Percentiles rank a stretch among this genome's conserved stretches.
These are phyloP conservation scores for Geosmithia morbida DNA, from an alignment of 2,329 filamentous ascomycete species.

Conservation along the genomic window DNA sequence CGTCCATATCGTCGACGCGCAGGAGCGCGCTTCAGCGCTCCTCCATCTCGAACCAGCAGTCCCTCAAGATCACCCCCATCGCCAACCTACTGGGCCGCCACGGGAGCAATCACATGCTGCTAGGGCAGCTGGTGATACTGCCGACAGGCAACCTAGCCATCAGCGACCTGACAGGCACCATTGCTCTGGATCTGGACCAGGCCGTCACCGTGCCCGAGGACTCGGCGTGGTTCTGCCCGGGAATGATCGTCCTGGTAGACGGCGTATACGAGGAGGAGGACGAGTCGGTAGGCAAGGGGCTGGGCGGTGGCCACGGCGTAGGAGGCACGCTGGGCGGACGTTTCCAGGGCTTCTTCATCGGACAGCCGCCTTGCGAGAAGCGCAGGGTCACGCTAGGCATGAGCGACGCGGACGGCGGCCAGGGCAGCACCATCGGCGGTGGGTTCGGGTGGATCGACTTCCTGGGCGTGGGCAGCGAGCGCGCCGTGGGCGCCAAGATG, in stretches of 20 bases:
- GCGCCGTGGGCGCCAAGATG: constrained; percentile 73
- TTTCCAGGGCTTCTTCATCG: constrained; percentile 82
- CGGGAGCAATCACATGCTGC: constrained; percentile 70
- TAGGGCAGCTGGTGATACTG: constrained; percentile 68
- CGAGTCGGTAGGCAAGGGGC: constrained; percentile 48
- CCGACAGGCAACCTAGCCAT: constrained; percentile 73
- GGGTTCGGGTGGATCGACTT: constrained; percentile 98
- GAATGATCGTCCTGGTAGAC: constrained; percentile 91
- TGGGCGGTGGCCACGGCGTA: constrained; percentile 67
- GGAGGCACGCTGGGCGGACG: constrained; percentile 85
- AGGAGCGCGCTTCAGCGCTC: constrained; percentile 36
- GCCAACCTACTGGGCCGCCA: constrained; percentile 62
- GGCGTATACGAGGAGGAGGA: constrained; percentile 95
- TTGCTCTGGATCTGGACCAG: constrained; percentile 68
- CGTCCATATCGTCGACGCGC: constrained; percentile 51
- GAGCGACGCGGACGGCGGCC: constrained; percentile 38
- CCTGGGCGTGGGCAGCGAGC: constrained; percentile 77
- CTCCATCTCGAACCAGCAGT: constrained; percentile 44
- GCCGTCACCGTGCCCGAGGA: constrained; percentile 72
- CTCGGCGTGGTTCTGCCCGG: constrained; percentile 83
- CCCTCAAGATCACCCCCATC: constrained; percentile 82
- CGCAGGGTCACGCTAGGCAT: constrained; percentile 67
- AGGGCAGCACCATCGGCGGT: constrained; percentile 51
- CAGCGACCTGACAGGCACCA: constrained; percentile 77
- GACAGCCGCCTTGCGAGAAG: constrained; percentile 81